Evolutionary conservation across 2,329 filamentous ascomycete species (phyloP).

Genomic region (Colletotrichum euphorbiae): DNA sequence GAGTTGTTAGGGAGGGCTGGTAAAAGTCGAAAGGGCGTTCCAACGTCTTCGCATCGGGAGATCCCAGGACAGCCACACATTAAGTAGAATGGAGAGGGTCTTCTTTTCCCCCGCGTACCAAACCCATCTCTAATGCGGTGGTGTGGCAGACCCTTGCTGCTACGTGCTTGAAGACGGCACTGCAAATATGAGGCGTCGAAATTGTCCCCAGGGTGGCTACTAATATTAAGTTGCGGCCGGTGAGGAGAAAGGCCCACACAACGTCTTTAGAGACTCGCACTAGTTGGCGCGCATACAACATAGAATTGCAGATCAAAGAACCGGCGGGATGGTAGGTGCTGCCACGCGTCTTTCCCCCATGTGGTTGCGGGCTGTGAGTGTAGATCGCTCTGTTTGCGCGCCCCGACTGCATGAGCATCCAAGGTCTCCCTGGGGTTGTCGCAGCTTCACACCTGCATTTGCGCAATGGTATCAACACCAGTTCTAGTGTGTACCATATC

Average conservation of each 20-base stretch:
- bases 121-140: neutral
- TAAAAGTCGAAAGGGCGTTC: neutral
- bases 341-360: neutral
- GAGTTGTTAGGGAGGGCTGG: neutral
- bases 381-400: neutral
- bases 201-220: conserved; percentile 20
- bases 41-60: neutral
- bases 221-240: conserved; percentile 8
- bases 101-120: neutral
- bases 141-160: conserved; percentile 28
- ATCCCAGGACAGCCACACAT: conserved; percentile 2
- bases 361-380: neutral
- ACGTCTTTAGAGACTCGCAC: neutral
- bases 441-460: neutral
- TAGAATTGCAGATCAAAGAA: conserved; percentile 4
- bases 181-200: conserved; percentile 26
- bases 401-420: neutral
- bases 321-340: neutral
- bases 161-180: conserved; percentile 2
- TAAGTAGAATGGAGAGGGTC: neutral
- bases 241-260: neutral
- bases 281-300: conserved; percentile 1
- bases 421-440: neutral
- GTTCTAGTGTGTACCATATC: neutral
- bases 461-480: neutral